phyloP scores from a whole-genome alignment of 2,329 filamentous ascomycete species.

The Monilinia aucupariae region DNA sequence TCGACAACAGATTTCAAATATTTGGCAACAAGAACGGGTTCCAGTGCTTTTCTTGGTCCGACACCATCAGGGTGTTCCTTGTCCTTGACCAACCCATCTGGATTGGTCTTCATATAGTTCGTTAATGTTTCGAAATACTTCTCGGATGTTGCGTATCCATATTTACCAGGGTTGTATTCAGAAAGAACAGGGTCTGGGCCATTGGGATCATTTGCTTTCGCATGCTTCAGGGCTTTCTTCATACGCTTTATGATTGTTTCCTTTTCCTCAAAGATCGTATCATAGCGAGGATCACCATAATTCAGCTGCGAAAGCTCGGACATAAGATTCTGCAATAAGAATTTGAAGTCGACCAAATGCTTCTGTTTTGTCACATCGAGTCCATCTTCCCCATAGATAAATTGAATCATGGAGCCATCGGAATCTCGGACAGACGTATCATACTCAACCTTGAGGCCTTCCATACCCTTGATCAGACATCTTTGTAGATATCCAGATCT shows the following conservation, averaged over 20 bases:
- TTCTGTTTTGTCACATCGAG: constrained; percentile 92
- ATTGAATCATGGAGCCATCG: constrained; percentile 89
- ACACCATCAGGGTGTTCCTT: constrained; percentile 38
- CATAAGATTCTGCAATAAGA: constrained; percentile 77
- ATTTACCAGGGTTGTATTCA: constrained; percentile 67
- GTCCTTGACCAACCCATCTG: constrained; percentile 52
- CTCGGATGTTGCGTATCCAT: constrained; percentile 84
- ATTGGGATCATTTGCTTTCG: constrained; percentile 50
- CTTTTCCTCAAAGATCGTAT: constrained; percentile 57
- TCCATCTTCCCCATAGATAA: constrained; percentile 94
- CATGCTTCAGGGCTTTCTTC: constrained; percentile 74
- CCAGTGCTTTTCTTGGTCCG: constrained; percentile 42
- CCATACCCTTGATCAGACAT: constrained; percentile 98
- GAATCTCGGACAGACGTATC: constrained; percentile 91
- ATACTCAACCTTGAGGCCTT: constrained; percentile 86
- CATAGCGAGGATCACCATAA: constrained; percentile 52
- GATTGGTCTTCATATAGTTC: constrained; percentile 75
- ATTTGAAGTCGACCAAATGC: constrained; percentile 84
- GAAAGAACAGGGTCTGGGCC: constrained; percentile 66
- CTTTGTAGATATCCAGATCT: constrained; percentile 94
- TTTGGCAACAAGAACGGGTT: constrained; percentile 82
- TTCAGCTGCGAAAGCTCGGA: constrained; percentile 74
- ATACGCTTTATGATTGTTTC: constrained; percentile 60
- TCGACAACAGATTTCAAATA: constrained; percentile 90
- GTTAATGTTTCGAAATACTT: constrained; percentile 68